Evolutionary conservation across 805 yeast species (phyloP).

Genomic region (Starmerella ratchasimensis): DNA sequence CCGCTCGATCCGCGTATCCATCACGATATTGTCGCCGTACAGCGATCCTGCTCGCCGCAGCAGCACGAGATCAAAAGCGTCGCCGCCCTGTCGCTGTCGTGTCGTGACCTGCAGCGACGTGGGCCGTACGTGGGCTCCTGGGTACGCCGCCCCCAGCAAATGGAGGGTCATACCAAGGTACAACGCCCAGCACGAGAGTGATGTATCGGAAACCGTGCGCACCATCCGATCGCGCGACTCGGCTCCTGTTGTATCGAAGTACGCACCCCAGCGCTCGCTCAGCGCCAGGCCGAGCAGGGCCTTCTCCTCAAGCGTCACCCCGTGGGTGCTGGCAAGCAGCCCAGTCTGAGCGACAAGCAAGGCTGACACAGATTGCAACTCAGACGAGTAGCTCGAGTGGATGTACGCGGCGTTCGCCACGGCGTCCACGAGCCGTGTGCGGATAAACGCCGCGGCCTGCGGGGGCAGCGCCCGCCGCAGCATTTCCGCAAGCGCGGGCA

Average conservation of each 20-base stretch:
- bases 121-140: slow-evolving; percentile 66
- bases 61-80: slow-evolving; percentile 19
- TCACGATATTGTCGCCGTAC: slow-evolving; percentile 15
- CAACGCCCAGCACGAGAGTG: slow-evolving; percentile 54
- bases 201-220: slow-evolving; percentile 20
- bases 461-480: slow-evolving; percentile 46
- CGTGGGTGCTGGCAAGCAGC: slow-evolving; percentile 61
- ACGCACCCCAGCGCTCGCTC: slow-evolving; percentile 76
- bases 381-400: slow-evolving; percentile 65
- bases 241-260: slow-evolving; percentile 28
- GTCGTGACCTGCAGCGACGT: slow-evolving; percentile 17
- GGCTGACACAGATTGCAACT: slow-evolving; percentile 61
- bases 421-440: slow-evolving; percentile 51
- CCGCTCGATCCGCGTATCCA: slow-evolving; percentile 9
- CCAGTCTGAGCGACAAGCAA: slow-evolving; percentile 62
- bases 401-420: slow-evolving; percentile 62
- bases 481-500: slow-evolving; percentile 41
- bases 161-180: slow-evolving; percentile 62
- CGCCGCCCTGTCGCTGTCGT: slow-evolving; percentile 6
- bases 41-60: slow-evolving; percentile 14
- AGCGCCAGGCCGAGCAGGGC: slow-evolving; percentile 61
- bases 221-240: slow-evolving; percentile 5
- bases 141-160: slow-evolving; percentile 67
- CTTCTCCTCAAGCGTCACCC: slow-evolving; percentile 55
- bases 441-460: slow-evolving; percentile 44